Evolutionary conservation across 495 filamentous ascomycete genomes (phyloP).

Genomic region (Margaritispora aquatica): DNA sequence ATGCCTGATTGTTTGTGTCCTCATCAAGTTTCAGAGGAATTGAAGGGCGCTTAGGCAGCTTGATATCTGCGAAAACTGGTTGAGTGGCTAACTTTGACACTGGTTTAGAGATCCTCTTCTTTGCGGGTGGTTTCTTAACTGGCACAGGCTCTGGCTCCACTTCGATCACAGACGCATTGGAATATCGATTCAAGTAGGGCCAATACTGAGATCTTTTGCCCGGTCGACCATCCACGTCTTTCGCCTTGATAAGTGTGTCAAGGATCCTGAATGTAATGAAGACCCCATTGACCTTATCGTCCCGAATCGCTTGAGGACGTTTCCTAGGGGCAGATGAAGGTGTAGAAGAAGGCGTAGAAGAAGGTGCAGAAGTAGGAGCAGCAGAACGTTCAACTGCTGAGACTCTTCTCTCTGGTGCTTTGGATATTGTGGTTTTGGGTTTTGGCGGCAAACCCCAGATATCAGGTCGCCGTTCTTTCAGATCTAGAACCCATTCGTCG

Average conservation of each 20-base stretch:
- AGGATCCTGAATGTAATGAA: conserved; percentile 24
- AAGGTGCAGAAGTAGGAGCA: too few relatives aligned
- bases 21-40: neutral
- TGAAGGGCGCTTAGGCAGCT: neutral
- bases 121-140: neutral
- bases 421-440: too few relatives aligned
- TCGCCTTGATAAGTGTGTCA: conserved; percentile 12
- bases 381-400: conserved; percentile 1
- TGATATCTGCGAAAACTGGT: neutral
- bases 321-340: conserved; percentile 1
- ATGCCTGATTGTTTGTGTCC: neutral
- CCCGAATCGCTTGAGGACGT: conserved; percentile 11
- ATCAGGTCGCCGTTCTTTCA: conserved; percentile 46
- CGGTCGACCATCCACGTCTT: conserved; percentile 3
- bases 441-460: conserved; percentile 42
- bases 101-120: neutral
- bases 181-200: neutral
- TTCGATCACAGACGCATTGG: neutral
- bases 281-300: conserved; percentile 20
- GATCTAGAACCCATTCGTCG: conserved; percentile 59
- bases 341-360: too few relatives aligned
- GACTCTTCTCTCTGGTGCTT: conserved; percentile 11
- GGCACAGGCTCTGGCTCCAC: neutral
- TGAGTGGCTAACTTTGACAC: neutral
- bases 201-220: conserved; percentile 10